Evolutionary conservation across 225 moss, liverwort and hornwort genomes (phyloP).

Genomic region (Sphagnum tenellum): DNA sequence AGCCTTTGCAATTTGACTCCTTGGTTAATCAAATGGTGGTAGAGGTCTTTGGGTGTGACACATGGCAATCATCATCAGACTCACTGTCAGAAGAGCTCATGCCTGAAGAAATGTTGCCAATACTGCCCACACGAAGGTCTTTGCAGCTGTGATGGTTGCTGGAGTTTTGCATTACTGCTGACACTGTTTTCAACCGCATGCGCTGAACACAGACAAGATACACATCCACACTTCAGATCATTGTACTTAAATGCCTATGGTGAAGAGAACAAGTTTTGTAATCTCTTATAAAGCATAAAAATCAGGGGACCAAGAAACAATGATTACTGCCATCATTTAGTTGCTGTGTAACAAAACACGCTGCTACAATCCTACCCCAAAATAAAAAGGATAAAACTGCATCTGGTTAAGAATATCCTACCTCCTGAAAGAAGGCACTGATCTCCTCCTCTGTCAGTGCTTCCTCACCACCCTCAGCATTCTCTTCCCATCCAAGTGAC

Average conservation of each 20-base stretch:
- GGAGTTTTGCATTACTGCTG: constrained; percentile 48
- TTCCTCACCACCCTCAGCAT: constrained; percentile 72
- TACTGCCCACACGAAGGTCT: constrained; percentile 69
- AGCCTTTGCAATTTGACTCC: constrained; percentile 6
- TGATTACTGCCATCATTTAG: constrained; percentile 1
- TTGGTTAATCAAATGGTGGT: constrained; percentile 9
- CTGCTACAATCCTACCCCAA: background rate
- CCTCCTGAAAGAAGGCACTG: constrained; percentile 84
- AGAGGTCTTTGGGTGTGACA: constrained; percentile 27
- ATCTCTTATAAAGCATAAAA: background rate
- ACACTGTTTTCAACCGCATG: constrained; percentile 50
- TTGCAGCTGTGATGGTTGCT: constrained; percentile 55
- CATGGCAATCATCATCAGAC: constrained; percentile 74
- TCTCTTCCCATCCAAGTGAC: constrained; percentile 94
- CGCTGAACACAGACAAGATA: constrained; percentile 29
- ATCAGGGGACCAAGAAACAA: background rate
- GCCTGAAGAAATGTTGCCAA: constrained; percentile 91
- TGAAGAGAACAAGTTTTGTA: background rate
- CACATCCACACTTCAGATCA: constrained; percentile 4
- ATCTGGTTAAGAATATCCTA: constrained; percentile 12
- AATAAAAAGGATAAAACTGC: no score
- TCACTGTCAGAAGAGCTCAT: constrained; percentile 91
- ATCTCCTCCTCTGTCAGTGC: constrained; percentile 95
- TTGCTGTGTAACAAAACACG: no score
- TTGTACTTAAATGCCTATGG: background rate